Conservation (phyloP, 768 basidiomycete species). For the Pulveroboletus frians region DNA sequence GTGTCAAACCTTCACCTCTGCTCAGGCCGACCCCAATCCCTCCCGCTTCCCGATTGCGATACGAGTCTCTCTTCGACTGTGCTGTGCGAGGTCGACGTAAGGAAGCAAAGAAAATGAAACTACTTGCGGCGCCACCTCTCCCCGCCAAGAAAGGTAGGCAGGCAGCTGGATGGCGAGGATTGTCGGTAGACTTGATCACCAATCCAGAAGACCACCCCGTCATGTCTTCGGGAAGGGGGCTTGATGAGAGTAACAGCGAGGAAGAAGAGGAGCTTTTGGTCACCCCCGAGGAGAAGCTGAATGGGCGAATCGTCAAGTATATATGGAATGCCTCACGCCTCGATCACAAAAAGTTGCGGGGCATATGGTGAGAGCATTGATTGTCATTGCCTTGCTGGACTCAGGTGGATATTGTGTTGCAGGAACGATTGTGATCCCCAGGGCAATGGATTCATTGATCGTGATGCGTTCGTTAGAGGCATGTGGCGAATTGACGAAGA, state of each 20-base stretch:
- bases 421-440: conserved; percentile 70
- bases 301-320: conserved; percentile 49
- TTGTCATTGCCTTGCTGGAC: not conserved
- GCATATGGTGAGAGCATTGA: conserved; percentile 56
- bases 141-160: conserved; percentile 43
- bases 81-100: conserved; percentile 50
- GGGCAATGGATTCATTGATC: conserved; percentile 51
- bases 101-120: conserved; percentile 25
- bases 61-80: conserved; percentile 60
- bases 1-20: conserved; percentile 29
- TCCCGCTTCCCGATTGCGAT: conserved; percentile 54
- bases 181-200: conserved; percentile 63
- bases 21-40: conserved; percentile 65
- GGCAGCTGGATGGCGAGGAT: conserved; percentile 69
- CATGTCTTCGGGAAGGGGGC: conserved; percentile 12
- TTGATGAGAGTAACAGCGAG: conserved; percentile 10
- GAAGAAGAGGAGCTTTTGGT: conserved; percentile 30
- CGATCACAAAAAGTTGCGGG: conserved; percentile 45
- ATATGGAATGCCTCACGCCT: conserved; percentile 64
- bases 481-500: conserved; percentile 90
- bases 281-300: conserved; percentile 44
- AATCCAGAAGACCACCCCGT: conserved; percentile 33
- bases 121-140: conserved; percentile 34
- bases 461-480: conserved; percentile 64
- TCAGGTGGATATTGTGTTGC: conserved; percentile 1